phyloP scores from a whole-genome alignment of 345 rosid genomes.

The Linum tenue region DNA sequence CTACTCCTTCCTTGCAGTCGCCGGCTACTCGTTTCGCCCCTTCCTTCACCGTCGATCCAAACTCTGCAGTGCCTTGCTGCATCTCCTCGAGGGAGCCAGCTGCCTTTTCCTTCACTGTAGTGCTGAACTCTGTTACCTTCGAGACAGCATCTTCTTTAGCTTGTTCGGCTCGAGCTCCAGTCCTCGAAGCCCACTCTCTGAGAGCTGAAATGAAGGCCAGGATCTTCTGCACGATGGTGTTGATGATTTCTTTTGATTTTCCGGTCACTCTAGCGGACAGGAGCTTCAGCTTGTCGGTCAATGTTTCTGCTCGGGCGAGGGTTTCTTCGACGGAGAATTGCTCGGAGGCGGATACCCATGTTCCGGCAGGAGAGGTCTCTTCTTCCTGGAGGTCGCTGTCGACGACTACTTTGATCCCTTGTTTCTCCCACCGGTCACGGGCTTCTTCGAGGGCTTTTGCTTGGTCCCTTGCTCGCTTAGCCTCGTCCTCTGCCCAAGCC shows the following conservation, averaged over 20 bases:
- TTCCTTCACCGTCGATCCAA: conserved; percentile 39
- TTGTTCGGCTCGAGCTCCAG: conserved; percentile 15
- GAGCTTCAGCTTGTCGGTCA: conserved; percentile 48
- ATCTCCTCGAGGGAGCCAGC: conserved; percentile 17
- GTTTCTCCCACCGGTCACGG: conserved; percentile 80
- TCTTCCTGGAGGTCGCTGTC: conserved; percentile 67
- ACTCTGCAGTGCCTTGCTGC: conserved; percentile 43
- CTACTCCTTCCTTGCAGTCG: conserved; percentile 60
- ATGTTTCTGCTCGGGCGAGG: conserved; percentile 41
- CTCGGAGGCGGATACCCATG: conserved; percentile 56
- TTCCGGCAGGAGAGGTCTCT: conserved; percentile 42
- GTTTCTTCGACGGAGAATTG: conserved; percentile 46
- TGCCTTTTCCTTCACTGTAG: neutral
- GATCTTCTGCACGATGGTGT: conserved; percentile 41
- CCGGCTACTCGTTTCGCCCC: conserved; percentile 46
- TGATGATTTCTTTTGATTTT: conserved; percentile 43
- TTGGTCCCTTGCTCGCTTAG: conserved; percentile 69
- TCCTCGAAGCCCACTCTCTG: conserved; percentile 32
- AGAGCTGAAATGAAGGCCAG: conserved; percentile 29
- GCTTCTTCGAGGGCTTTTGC: conserved; percentile 81
- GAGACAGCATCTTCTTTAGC: conserved; percentile 14
- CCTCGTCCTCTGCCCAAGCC: conserved; percentile 95
- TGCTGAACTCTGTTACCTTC: conserved; percentile 15
- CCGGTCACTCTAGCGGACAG: conserved; percentile 42
- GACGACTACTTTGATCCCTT: conserved; percentile 72